Conservation (phyloP, 352 stramenopile genomes). For the Phytophthora crassamura region DNA sequence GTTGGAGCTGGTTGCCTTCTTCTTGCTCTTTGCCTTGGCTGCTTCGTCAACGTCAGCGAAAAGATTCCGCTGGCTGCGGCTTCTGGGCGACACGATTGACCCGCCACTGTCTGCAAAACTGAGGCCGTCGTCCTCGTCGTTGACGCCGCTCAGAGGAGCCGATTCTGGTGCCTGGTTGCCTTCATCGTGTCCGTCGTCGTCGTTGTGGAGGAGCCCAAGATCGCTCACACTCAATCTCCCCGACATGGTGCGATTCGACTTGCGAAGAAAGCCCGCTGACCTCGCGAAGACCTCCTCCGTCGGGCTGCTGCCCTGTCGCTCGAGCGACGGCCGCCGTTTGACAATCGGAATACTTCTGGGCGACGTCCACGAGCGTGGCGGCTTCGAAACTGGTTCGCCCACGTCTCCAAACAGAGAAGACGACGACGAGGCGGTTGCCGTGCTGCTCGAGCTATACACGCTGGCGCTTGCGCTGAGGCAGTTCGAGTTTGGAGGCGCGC, state of each 20-base stretch:
- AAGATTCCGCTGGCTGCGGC: conserved; percentile 58
- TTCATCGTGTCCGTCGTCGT: conserved; percentile 31
- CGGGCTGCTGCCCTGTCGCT: conserved; percentile 57
- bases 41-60: conserved; percentile 66
- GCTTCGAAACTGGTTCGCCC: conserved; percentile 27
- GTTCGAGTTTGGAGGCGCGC: conserved; percentile 9
- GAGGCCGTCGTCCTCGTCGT: conserved; percentile 19
- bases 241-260: conserved; percentile 62
- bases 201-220: conserved; percentile 70
- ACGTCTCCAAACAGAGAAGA: conserved; percentile 41
- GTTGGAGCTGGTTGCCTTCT: conserved; percentile 21
- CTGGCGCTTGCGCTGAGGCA: conserved; percentile 24
- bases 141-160: neutral
- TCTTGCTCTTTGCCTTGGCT: conserved; percentile 33
- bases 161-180: conserved; percentile 26
- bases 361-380: conserved; percentile 26
- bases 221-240: conserved; percentile 77
- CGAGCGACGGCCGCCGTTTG: conserved; percentile 43
- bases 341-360: conserved; percentile 16
- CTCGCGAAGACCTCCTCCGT: conserved; percentile 72
- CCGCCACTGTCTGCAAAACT: conserved; percentile 13
- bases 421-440: conserved; percentile 30
- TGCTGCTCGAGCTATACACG: conserved; percentile 38
- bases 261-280: conserved; percentile 72
- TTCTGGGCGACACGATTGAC: conserved; percentile 28